Conservation (phyloP, 306 rosid genomes). For the Begonia loranthoides region DNA sequence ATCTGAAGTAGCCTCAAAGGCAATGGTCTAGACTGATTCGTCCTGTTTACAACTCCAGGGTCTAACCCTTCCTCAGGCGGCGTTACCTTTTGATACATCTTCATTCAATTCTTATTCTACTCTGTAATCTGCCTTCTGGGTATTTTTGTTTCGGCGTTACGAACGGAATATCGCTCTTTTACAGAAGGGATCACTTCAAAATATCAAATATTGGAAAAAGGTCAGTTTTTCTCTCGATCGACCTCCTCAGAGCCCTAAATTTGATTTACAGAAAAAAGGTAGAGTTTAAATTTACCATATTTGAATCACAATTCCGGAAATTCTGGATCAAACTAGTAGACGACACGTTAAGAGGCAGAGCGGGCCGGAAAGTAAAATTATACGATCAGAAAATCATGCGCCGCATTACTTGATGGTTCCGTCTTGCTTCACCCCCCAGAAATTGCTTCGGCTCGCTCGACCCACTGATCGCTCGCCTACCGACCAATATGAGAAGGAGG, state of each 20-base stretch:
- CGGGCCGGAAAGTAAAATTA: not conserved
- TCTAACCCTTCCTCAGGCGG: constrained; percentile 72
- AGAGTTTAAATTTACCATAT: not conserved
- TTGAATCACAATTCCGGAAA: not conserved
- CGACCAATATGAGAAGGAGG: not conserved
- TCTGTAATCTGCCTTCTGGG: constrained; percentile 13
- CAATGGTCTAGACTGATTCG: constrained; percentile 43
- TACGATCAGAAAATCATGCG: not conserved
- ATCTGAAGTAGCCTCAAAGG: constrained; percentile 46
- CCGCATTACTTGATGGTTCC: not conserved
- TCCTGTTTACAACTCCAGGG: constrained; percentile 20
- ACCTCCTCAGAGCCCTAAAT: not conserved
- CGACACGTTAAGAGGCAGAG: not conserved
- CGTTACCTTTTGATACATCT: constrained; percentile 65
- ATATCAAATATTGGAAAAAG: not conserved
- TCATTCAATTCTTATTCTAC: constrained; percentile 2
- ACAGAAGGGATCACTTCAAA: not conserved
- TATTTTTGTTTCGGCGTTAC: not conserved
- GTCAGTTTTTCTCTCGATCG: not conserved
- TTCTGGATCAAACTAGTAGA: not conserved
- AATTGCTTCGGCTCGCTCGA: no score
- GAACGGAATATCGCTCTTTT: not conserved
- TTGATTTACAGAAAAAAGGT: not conserved
- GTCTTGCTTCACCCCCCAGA: not conserved
- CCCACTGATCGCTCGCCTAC: no score